Conservation (phyloP, 2,329 filamentous ascomycete genomes). For the Monosporascus sp. region DNA sequence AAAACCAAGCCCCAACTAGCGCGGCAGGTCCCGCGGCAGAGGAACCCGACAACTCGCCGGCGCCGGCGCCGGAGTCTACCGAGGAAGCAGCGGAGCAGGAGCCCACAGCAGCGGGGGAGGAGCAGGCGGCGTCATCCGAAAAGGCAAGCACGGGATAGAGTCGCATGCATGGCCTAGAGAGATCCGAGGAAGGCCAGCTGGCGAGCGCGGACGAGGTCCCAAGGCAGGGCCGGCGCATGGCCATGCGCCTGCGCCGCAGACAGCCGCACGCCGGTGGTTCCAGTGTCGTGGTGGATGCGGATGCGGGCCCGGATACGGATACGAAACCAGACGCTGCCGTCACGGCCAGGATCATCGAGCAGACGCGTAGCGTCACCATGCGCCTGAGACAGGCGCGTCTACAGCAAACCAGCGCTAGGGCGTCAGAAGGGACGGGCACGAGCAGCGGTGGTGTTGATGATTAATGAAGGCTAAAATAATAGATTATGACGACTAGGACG, state of each 20-base stretch:
- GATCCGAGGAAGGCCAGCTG: conserved; percentile 10
- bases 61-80: conserved; percentile 1
- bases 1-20: neutral
- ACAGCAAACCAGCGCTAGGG: neutral
- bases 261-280: neutral
- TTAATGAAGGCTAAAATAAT: too few relatives aligned
- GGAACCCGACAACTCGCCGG: neutral
- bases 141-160: conserved; percentile 19
- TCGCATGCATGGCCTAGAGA: conserved; percentile 11
- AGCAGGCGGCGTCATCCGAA: conserved; percentile 9
- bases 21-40: neutral
- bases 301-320: conserved; percentile 8
- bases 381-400: neutral
- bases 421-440: too few relatives aligned
- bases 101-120: neutral
- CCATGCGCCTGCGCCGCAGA: conserved; percentile 7
- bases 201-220: conserved; percentile 6
- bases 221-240: conserved; percentile 3
- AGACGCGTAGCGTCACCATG: neutral
- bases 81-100: conserved; percentile 4
- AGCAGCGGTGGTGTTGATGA: too few relatives aligned
- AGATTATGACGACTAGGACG: too few relatives aligned
- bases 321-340: neutral
- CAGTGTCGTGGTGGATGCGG: conserved; percentile 14
- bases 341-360: neutral